Conservation (phyloP, 2,329 filamentous ascomycete species). For the Akanthomyces muscarius region DNA sequence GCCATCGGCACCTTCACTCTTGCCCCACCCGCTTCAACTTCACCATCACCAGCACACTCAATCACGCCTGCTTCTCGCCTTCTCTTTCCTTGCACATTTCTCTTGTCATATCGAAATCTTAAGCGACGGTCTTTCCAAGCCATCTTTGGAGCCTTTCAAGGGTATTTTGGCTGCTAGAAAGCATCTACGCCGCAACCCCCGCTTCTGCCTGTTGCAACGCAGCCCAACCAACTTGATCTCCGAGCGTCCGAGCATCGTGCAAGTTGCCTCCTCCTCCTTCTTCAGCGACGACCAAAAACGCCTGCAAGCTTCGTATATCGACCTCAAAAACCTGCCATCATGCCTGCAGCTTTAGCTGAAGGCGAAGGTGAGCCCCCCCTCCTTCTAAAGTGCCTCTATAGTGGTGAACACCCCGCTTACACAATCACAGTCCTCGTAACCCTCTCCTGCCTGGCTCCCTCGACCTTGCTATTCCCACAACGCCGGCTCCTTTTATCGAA, state of each 20-base stretch:
- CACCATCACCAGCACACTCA: constrained; percentile 21
- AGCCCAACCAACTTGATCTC: background rate
- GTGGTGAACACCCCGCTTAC: background rate
- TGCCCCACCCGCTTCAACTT: constrained; percentile 31
- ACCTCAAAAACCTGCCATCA: background rate
- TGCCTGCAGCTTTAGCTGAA: background rate
- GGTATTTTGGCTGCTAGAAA: no score
- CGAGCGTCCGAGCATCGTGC: background rate
- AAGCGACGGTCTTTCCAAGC: background rate
- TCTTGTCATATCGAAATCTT: constrained; percentile 13
- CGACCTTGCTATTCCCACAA: constrained; percentile 23
- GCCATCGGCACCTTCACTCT: constrained; percentile 20
- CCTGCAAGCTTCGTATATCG: constrained; percentile 1
- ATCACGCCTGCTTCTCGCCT: constrained; percentile 20
- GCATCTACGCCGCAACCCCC: background rate
- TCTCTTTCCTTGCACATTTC: constrained; percentile 2
- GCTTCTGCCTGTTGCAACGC: background rate
- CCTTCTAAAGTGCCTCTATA: background rate
- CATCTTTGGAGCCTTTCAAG: no score
- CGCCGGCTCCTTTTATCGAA: constrained; percentile 32
- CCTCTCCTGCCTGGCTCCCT: constrained; percentile 25
- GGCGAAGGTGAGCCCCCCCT: constrained; percentile 4
- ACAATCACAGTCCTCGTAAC: constrained; percentile 29
- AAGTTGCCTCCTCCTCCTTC: background rate
- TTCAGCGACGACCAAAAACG: background rate